A percentile compares a stretch with the other conserved stretches of the same genome.
These are phyloP conservation scores for Taphrina pruni DNA, from an alignment of 1,139 yeast species.

Conservation along the genomic window DNA sequence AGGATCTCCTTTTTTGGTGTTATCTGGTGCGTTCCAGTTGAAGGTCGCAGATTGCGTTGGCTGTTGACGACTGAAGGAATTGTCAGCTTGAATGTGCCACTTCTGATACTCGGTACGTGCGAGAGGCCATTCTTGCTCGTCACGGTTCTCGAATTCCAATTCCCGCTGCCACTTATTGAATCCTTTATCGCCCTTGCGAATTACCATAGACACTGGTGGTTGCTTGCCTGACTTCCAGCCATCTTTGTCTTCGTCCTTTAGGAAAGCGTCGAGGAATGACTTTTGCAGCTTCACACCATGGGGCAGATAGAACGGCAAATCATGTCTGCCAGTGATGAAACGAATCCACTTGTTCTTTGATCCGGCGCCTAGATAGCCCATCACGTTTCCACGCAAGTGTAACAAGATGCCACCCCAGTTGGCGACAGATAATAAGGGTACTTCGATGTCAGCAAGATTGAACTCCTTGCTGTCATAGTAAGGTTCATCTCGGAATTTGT, in stretches of 20 bases:
- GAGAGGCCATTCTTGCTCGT: conserved; percentile 16
- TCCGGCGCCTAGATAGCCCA: conserved; percentile 12
- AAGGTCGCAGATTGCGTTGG: neutral
- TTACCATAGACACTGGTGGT: neutral
- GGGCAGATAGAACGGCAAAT: conserved; percentile 15
- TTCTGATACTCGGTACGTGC: conserved; percentile 2
- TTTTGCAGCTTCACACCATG: conserved; percentile 6
- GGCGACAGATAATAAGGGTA: conserved; percentile 1
- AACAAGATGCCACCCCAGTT: conserved; percentile 14
- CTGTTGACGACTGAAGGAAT: neutral
- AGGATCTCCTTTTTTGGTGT: no score
- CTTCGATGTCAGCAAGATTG: conserved; percentile 14
- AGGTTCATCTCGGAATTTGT: conserved; percentile 1
- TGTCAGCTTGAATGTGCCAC: neutral
- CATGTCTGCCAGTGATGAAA: conserved; percentile 15
- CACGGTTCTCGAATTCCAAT: neutral
- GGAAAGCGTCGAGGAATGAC: conserved; percentile 11
- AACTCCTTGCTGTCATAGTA: conserved; percentile 7
- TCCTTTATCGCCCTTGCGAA: conserved; percentile 8
- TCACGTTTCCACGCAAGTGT: conserved; percentile 9
- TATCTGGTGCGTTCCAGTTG: neutral
- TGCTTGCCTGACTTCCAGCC: conserved; percentile 12
- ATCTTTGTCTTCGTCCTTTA: neutral
- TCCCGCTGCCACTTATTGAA: conserved; percentile 9
- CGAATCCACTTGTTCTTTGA: conserved; percentile 11